These are phyloP conservation scores for Trichocladium uniseriatum DNA, from an alignment of 495 filamentous ascomycete genomes.

Conservation along the genomic window DNA sequence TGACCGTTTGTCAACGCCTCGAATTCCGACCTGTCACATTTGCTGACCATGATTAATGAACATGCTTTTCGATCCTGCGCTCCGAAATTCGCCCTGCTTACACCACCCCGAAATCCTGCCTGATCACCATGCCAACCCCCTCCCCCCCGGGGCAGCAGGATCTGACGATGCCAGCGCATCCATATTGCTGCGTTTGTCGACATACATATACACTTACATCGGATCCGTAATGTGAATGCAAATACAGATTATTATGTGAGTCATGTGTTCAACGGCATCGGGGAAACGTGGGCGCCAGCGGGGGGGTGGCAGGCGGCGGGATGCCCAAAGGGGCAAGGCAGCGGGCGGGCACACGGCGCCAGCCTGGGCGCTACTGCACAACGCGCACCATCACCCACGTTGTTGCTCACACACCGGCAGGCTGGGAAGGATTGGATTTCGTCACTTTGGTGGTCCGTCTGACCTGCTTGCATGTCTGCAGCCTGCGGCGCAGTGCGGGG, in stretches of 20 bases:
- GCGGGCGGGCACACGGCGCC: neutral
- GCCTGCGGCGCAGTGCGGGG: slow-evolving; percentile 12
- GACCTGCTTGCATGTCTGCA: neutral
- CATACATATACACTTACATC: too few relatives aligned
- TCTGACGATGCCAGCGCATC: too few relatives aligned
- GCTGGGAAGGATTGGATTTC: neutral
- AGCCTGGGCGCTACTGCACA: neutral
- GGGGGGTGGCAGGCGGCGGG: neutral
- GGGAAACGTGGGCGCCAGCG: neutral
- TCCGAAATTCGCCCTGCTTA: slow-evolving; percentile 1
- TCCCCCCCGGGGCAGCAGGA: neutral
- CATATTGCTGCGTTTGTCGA: too few relatives aligned
- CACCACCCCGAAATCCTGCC: slow-evolving; percentile 1
- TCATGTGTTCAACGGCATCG: slow-evolving; percentile 2
- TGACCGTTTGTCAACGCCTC: neutral
- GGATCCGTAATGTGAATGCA: too few relatives aligned
- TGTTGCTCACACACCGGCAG: slow-evolving; percentile 6
- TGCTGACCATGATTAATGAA: too few relatives aligned
- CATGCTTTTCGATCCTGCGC: neutral
- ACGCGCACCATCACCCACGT: slow-evolving; percentile 5
- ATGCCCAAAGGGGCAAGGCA: neutral
- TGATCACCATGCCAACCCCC: slow-evolving; percentile 4
- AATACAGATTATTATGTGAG: slow-evolving; percentile 2
- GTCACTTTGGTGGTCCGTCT: slow-evolving; percentile 5
- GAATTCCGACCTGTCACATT: too few relatives aligned